Conservation (phyloP, 345 rosid species). For the Eucalyptus polybractea region DNA sequence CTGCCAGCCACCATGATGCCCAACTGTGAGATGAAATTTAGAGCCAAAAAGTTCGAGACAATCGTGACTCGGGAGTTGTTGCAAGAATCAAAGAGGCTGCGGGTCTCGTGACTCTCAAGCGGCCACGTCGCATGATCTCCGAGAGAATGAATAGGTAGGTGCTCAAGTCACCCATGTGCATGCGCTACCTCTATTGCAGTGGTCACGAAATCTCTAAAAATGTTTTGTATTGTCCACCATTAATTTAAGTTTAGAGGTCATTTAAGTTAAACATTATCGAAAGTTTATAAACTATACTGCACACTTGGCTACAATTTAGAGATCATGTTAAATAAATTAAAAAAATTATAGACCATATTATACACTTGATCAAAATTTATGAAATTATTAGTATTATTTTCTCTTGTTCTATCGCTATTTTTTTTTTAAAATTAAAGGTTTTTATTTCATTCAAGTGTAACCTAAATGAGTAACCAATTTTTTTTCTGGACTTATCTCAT, state of each 20-base stretch:
- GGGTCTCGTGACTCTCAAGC: neutral
- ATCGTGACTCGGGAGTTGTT: neutral
- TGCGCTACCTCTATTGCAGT: neutral
- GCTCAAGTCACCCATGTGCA: neutral
- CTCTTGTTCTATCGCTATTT: rapidly evolving
- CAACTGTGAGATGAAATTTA: neutral
- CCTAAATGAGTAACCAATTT: rapidly evolving
- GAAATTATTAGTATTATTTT: too few relatives aligned
- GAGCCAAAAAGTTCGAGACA: neutral
- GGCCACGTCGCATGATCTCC: neutral
- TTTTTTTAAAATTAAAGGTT: neutral
- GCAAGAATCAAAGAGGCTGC: neutral
- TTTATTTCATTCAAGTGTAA: neutral
- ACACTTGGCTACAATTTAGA: rapidly evolving
- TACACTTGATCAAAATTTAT: rapidly evolving
- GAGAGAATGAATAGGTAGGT: neutral
- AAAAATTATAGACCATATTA: rapidly evolving
- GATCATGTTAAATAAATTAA: rapidly evolving
- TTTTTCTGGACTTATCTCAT: neutral
- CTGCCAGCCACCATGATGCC: neutral
- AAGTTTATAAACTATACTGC: rapidly evolving
- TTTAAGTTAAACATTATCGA: too few relatives aligned
- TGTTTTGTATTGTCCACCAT: neutral
- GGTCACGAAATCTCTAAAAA: too few relatives aligned
- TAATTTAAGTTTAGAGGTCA: neutral